Evolutionary conservation across 2,329 filamentous ascomycete species (phyloP).

Genomic region (Bimuria novae-zelandiae): DNA sequence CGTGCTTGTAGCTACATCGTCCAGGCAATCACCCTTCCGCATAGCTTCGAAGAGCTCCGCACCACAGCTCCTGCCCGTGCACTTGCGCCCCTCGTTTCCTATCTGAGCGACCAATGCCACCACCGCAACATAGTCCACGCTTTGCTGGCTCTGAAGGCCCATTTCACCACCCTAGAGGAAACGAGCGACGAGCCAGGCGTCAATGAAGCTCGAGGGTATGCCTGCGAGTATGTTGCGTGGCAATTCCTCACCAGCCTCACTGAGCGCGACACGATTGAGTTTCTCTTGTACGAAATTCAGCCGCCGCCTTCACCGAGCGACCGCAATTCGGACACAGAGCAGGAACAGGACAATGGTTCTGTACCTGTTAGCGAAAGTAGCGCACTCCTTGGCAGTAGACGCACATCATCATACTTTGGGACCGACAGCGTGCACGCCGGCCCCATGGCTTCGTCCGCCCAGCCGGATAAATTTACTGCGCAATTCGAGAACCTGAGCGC

Average conservation of each 20-base stretch:
- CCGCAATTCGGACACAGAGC: constrained; percentile 15
- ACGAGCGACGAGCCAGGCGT: constrained; percentile 65
- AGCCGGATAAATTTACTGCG: constrained; percentile 66
- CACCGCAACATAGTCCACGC: constrained; percentile 75
- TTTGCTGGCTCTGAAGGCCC: constrained; percentile 75
- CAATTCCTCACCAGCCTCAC: constrained; percentile 73
- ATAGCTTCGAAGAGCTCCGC: constrained; percentile 74
- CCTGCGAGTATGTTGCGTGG: constrained; percentile 82
- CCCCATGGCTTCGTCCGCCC: constrained; percentile 35
- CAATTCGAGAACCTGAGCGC: constrained; percentile 82
- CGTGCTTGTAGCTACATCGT: constrained; percentile 45
- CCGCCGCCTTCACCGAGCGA: constrained; percentile 21
- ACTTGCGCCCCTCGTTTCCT: constrained; percentile 66
- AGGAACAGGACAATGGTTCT: constrained; percentile 2
- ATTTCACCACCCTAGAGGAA: constrained; percentile 66
- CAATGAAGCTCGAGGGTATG: constrained; percentile 70
- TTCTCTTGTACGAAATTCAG: constrained; percentile 74
- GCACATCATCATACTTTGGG: constrained; percentile 32
- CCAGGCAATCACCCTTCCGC: constrained; percentile 66
- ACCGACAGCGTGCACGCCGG: constrained; percentile 24
- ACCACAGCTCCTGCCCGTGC: constrained; percentile 64
- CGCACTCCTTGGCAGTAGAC: constrained; percentile 26
- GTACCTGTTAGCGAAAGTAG: constrained; percentile 26
- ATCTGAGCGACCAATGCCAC: constrained; percentile 65
- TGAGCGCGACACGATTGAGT: constrained; percentile 74